phyloP scores from a whole-genome alignment of 148 eudicot genomes.

The Tetragonia tetragonoides region DNA sequence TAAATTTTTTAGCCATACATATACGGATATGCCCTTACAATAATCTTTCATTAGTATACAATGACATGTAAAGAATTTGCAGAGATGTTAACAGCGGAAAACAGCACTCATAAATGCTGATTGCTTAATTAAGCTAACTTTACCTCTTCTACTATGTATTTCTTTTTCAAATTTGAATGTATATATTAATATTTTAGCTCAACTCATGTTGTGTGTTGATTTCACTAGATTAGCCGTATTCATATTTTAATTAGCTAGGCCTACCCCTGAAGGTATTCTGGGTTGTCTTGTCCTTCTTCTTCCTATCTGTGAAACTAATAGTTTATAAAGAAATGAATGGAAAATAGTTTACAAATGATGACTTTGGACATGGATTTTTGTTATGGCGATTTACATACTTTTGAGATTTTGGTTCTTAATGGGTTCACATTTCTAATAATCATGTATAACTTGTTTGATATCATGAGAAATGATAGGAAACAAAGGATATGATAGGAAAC shows the following conservation, averaged over 20 bases:
- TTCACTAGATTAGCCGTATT: not conserved
- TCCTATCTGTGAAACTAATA: not conserved
- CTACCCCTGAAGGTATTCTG: not conserved
- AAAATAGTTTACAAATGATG: not conserved
- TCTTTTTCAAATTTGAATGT: no score
- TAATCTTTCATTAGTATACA: no score
- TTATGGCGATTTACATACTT: not conserved
- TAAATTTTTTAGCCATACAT: not conserved
- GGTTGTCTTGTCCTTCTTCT: not conserved
- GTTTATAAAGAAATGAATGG: not conserved
- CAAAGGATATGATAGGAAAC: no score
- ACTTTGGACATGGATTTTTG: not conserved
- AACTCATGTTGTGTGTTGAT: not conserved
- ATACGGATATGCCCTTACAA: no score
- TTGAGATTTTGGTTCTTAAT: not conserved
- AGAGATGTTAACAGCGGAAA: not conserved
- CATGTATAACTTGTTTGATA: not conserved
- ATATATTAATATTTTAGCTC: not conserved
- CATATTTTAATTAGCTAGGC: not conserved
- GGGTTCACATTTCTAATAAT: not conserved
- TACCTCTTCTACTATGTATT: not conserved
- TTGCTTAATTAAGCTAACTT: not conserved
- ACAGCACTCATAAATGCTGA: not conserved
- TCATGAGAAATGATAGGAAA: no score
- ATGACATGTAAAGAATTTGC: not conserved